Evolutionary conservation across 495 filamentous ascomycete species (phyloP), one percentile per base, ranked within the genome.

Genomic region (Cenococcum geophilum): DNA sequence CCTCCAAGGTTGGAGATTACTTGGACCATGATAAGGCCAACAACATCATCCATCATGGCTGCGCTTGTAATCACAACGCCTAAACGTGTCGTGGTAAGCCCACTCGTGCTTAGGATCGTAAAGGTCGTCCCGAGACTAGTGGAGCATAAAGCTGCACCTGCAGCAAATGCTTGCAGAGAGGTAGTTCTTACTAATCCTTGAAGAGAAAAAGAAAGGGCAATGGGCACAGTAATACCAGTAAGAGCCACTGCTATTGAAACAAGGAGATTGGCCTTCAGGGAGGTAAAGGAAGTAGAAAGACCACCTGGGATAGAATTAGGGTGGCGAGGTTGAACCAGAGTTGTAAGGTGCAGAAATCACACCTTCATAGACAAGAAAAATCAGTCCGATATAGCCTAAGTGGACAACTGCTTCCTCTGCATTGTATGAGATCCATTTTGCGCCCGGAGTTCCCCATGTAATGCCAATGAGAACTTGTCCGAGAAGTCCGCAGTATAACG

Each of bases 21-120:
- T 64, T 89, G 83, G 20, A 90, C 84, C 80, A 92, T 86, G 1
- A 93, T 80, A n/a, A 93, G 72, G 0, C 89, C 89, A 16, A 88
- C 79, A 1, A 93, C 86, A 74, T 92, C 89, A 71, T 93, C 89
- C 66, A 95, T 78, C 80, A 93, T 87, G 20, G 88, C 90, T 3
- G 87, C 88, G 58, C 82, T 83, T 10, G 80, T 79, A 0, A 90
- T 79, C 0, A 93, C 84, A 0, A 81, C 80, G 0, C 89, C 89
- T 1, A 92, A 72, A 3, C 86, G 78, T 1, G 85, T 89, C 3
- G 76, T 70, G 21, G 77, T 75, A 12, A 87, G 74, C 8, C 75
- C 77, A 0, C 78, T 80, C 40, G 82, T 80, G 12, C 75, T 75
- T 0, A 95, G 76, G 32, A 93, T 82, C 2, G 86, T 82, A 57